phyloP scores from a whole-genome alignment of 768 basidiomycete genomes.

The Boletus sp. region DNA sequence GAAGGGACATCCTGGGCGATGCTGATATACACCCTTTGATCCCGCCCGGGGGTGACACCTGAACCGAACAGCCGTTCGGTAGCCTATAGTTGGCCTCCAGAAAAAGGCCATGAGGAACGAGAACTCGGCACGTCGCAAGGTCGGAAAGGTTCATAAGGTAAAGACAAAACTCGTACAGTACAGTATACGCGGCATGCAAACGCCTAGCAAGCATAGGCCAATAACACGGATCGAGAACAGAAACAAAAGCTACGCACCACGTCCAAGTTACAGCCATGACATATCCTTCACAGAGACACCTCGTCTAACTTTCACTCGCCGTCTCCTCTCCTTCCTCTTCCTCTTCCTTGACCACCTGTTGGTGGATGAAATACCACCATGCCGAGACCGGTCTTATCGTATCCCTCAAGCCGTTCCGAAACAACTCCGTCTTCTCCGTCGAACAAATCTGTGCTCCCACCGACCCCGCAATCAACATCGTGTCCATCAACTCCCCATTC shows the following conservation, averaged over 20 bases:
- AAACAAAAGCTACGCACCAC: not conserved
- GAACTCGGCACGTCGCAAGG: not conserved
- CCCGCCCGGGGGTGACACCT: not conserved
- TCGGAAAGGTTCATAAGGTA: not conserved
- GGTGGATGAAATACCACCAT: slow-evolving; percentile 33
- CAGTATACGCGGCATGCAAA: not conserved
- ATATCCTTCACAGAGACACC: not conserved
- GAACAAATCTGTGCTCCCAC: slow-evolving; percentile 31
- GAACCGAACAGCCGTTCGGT: too few relatives aligned
- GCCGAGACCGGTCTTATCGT: slow-evolving; percentile 31
- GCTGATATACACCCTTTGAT: not conserved
- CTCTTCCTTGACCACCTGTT: not conserved
- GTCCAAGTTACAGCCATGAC: not conserved
- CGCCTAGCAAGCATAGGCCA: not conserved
- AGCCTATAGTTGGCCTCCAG: not conserved
- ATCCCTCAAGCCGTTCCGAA: slow-evolving; percentile 31
- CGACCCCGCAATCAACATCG: slow-evolving; percentile 31
- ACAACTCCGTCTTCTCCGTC: slow-evolving; percentile 29
- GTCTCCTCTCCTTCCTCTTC: not conserved
- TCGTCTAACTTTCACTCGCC: not conserved
- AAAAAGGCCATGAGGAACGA: not conserved
- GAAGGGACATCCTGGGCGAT: not conserved
- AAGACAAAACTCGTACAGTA: not conserved
- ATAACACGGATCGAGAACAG: not conserved
- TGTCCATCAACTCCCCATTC: slow-evolving; percentile 24